Evolutionary conservation across 2,329 filamentous ascomycete species (phyloP).

Genomic region (Biscogniauxia sp.): DNA sequence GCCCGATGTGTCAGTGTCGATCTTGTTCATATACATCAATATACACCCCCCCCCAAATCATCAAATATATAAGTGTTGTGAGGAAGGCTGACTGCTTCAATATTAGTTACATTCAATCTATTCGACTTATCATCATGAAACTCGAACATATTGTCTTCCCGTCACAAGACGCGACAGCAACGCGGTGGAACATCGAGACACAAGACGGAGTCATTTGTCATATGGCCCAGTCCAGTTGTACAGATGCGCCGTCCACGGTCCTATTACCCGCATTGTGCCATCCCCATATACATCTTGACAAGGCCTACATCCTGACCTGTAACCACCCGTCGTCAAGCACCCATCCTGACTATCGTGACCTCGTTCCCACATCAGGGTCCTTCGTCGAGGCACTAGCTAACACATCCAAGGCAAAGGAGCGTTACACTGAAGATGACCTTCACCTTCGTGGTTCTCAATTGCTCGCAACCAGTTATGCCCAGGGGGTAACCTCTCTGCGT

Average conservation of each 20-base stretch:
- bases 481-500: constrained; percentile 67
- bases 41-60: too few relatives aligned
- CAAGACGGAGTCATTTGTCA: constrained; percentile 18
- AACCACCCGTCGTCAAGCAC: constrained; percentile 18
- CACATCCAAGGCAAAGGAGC: constrained; percentile 54
- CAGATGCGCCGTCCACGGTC: constrained; percentile 23
- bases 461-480: constrained; percentile 60
- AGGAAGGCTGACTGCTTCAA: background rate
- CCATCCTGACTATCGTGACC: constrained; percentile 56
- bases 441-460: constrained; percentile 62
- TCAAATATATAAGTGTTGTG: background rate
- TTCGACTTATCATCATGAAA: constrained; percentile 3
- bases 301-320: constrained; percentile 55
- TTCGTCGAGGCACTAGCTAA: constrained; percentile 63
- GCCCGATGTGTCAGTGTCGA: too few relatives aligned
- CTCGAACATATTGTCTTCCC: constrained; percentile 19
- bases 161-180: constrained; percentile 4
- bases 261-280: constrained; percentile 56
- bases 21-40: too few relatives aligned
- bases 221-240: constrained; percentile 13
- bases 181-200: constrained; percentile 19
- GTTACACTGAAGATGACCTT: constrained; percentile 62
- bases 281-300: constrained; percentile 72
- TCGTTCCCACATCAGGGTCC: constrained; percentile 58
- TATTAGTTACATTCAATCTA: background rate